Evolutionary conservation across 306 rosid species (phyloP).

Genomic region (Casuarina equisetifolia): DNA sequence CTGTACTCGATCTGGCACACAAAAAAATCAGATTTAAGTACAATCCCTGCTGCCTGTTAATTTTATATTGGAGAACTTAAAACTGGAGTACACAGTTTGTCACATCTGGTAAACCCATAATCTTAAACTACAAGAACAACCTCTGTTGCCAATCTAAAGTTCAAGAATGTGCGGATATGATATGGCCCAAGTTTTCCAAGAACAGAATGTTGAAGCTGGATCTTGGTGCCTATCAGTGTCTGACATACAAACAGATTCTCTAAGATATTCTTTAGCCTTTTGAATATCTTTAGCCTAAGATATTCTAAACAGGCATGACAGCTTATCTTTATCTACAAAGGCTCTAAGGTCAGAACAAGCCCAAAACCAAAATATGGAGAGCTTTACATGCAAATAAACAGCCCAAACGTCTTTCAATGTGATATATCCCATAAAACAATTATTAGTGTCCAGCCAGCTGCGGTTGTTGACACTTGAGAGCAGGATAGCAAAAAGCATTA

Average conservation of each 20-base stretch:
- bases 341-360: neutral
- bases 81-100: constrained; percentile 4
- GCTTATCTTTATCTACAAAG: neutral
- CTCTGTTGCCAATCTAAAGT: constrained; percentile 5
- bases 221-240: neutral
- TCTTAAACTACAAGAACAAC: constrained; percentile 4
- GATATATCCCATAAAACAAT: neutral
- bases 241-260: neutral
- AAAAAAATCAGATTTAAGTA: neutral
- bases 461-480: neutral
- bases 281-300: neutral
- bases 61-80: constrained; percentile 6
- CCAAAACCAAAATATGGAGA: neutral
- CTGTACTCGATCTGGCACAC: constrained; percentile 58
- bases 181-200: neutral
- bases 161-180: neutral
- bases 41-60: neutral
- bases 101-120: constrained; percentile 8
- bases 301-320: neutral
- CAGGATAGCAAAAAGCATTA: neutral
- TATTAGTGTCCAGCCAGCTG: neutral
- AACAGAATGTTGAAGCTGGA: neutral
- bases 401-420: neutral
- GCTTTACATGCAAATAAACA: neutral
- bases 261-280: neutral